Base-by-base conservation (phyloP, 2,329 filamentous ascomycete genomes). In the Stromatinia cepivora region DNA sequence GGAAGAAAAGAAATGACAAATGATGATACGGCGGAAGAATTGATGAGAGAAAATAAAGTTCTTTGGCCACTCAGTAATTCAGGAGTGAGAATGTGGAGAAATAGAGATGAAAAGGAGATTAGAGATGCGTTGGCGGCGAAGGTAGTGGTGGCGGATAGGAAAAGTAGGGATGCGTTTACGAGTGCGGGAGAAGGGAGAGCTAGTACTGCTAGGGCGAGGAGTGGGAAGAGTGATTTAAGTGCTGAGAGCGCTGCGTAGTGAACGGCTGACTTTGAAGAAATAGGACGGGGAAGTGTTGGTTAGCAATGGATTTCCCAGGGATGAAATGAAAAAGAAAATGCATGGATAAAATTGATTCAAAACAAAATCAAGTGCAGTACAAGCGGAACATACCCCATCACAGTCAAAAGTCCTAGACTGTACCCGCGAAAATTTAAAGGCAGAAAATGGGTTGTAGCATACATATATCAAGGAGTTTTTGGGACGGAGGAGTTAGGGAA, bases 71-170 rank as follows among this genome's bases (percentile, higher is more conserved):
- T 80, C 58, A 81, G 82, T 73, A 78, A 79, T 42, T 77, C 76
- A 59, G 81, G 82, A 3, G 82, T 80, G 64, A 75, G 75, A 7
- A 78, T 78, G 6, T 86, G 84, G 84, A 81, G 79, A 70, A 71
- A 77, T 4, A 80, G 81, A 48, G 81, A 78, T 42, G 77, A 82
- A 31, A 77, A 78, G 1, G 83, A 85, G 66, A 85, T 86, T 50
- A 54, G 77, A 13, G 71, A 69, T 66, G 77, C 77, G 11, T 66
- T 78, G 70, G 73, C 70, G 36, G 70, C 74, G 1, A 78, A 78
- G 69, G 76, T 77, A 11, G 65, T 75, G 1, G 72, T 74, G 15
- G 69, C 70, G 5, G 66, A 66, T 57, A 52, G 66, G n/a, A 42
- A 50, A 25, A 64, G 63, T 9, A 20, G 67, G 13, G 59, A 56